These are phyloP conservation scores for Gossypium rotundifolium DNA, from an alignment of 345 rosid genomes.

Conservation along the genomic window DNA sequence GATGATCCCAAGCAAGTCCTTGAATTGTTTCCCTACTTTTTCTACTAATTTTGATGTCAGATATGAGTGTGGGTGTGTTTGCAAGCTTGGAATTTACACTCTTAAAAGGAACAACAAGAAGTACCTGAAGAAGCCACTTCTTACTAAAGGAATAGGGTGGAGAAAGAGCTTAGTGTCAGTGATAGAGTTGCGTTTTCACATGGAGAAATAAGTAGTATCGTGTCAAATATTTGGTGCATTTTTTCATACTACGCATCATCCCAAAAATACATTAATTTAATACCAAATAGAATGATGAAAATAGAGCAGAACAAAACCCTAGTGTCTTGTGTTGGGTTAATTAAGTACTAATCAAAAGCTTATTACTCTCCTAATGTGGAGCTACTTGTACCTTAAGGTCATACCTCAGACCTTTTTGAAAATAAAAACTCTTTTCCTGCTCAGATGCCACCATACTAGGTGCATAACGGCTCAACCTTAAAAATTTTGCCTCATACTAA, in stretches of 20 bases:
- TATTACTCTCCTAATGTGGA: too few species aligned
- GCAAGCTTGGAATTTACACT: constrained; percentile 1
- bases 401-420: too few species aligned
- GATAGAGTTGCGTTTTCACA: constrained; percentile 7
- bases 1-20: background rate
- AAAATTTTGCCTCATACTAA: too few species aligned
- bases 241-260: background rate
- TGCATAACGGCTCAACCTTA: too few species aligned
- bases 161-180: background rate
- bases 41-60: background rate
- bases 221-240: background rate
- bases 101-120: background rate
- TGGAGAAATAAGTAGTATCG: background rate
- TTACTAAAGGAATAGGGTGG: constrained; percentile 11
- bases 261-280: too few species aligned
- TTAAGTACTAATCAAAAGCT: too few species aligned
- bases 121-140: constrained; percentile 1
- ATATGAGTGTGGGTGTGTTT: background rate
- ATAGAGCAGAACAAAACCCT: too few species aligned
- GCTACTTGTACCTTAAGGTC: too few species aligned
- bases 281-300: too few species aligned
- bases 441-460: too few species aligned
- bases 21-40: background rate
- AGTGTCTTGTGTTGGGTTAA: too few species aligned
- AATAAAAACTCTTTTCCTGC: too few species aligned